A percentile compares a stretch with the other conserved stretches of the same genome.
Conservation (phyloP, 2,329 filamentous ascomycete genomes). For the Botrytis byssoidea region DNA sequence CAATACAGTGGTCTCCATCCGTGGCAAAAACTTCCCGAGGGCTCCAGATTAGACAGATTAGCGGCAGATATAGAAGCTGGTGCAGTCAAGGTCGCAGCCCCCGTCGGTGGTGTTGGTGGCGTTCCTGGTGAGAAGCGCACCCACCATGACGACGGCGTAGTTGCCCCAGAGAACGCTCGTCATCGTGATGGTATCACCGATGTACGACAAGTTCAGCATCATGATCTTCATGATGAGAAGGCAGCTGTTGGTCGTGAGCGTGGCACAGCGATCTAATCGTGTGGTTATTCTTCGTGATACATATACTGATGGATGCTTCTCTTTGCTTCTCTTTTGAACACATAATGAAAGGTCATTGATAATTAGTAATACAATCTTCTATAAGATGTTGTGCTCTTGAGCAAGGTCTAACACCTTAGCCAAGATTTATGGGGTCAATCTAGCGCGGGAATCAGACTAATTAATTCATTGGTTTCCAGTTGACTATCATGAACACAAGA, state of each 20-base stretch:
- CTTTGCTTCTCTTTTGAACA: neutral
- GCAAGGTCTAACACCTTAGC: neutral
- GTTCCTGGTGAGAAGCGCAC: neutral
- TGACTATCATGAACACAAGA: neutral
- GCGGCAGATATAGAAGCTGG: conserved; percentile 48
- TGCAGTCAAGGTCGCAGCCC: conserved; percentile 32
- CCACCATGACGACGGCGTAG: neutral
- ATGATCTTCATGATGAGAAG: conserved; percentile 12
- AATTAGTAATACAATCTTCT: conserved; percentile 4
- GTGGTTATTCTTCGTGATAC: neutral
- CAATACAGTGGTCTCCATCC: conserved; percentile 48
- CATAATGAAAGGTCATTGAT: neutral
- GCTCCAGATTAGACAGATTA: conserved; percentile 48
- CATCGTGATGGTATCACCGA: neutral
- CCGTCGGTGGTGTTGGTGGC: conserved; percentile 17
- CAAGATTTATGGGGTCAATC: neutral
- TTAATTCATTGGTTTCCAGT: neutral
- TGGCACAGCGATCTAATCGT: neutral
- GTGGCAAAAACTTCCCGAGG: conserved; percentile 51
- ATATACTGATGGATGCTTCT: neutral
- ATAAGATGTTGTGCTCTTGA: neutral
- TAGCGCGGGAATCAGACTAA: neutral
- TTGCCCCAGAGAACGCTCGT: neutral
- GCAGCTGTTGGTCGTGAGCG: neutral
- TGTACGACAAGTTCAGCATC: neutral